Conservation (phyloP, 2,329 filamentous ascomycete species). For the Pestalotiopsis sp. region DNA sequence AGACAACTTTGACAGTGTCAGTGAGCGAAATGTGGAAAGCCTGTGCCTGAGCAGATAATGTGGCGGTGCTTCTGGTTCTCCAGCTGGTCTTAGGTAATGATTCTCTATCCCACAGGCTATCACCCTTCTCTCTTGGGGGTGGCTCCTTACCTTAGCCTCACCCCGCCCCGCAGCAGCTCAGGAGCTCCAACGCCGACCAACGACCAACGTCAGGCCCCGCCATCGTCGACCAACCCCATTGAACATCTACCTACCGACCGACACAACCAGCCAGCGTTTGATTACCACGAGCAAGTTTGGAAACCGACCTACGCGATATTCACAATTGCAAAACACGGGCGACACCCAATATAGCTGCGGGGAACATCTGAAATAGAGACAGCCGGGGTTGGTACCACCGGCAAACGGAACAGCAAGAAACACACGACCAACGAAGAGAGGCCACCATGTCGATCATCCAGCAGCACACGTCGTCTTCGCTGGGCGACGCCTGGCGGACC, state of each 20-base stretch:
- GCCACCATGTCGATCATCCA: conserved; percentile 67
- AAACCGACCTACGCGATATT: not conserved
- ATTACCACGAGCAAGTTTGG: not conserved
- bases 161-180: conserved; percentile 12
- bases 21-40: not conserved
- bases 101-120: not conserved
- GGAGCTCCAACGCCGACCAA: conserved; percentile 2
- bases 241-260: not conserved
- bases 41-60: not conserved
- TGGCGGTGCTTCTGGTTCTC: not conserved
- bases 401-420: not conserved
- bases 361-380: not conserved
- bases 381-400: not conserved
- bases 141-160: not conserved
- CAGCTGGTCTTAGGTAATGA: not conserved
- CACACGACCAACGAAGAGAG: not conserved
- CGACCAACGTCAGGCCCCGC: not conserved
- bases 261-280: not conserved
- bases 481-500: conserved; percentile 75
- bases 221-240: not conserved
- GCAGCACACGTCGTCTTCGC: conserved; percentile 62
- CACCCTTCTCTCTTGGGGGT: not conserved
- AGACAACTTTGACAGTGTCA: not conserved
- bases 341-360: not conserved
- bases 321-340: not conserved